These are phyloP conservation scores for Suhomyces yuchorum DNA, from an alignment of 1,139 yeast species.

Conservation along the genomic window DNA sequence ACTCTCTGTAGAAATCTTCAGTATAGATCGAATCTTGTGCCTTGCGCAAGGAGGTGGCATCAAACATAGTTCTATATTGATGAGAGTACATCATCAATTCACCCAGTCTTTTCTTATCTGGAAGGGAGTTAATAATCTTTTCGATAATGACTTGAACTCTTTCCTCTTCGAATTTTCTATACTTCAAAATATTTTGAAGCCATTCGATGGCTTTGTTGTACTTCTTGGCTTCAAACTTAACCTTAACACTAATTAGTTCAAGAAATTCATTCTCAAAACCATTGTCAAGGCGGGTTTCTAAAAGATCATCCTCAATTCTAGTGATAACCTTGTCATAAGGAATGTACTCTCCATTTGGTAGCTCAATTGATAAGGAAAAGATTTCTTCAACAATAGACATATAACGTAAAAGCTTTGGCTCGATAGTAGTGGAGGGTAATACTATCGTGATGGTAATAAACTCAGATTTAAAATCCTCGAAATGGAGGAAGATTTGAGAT, in stretches of 20 bases:
- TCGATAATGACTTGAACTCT: conserved; percentile 74
- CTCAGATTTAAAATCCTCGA: conserved; percentile 78
- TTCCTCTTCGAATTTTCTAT: conserved; percentile 68
- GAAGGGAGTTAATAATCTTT: conserved; percentile 70
- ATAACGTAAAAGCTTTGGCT: conserved; percentile 61
- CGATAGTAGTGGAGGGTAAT: conserved; percentile 64
- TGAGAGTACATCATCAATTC: conserved; percentile 68
- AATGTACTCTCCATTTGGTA: conserved; percentile 56
- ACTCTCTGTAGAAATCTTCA: conserved; percentile 57
- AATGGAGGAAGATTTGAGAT: conserved; percentile 67
- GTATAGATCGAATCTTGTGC: conserved; percentile 67
- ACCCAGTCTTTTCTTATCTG: conserved; percentile 83
- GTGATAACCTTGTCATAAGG: conserved; percentile 77
- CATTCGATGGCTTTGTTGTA: conserved; percentile 74
- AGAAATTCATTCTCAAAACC: conserved; percentile 64
- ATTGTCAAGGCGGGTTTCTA: conserved; percentile 56
- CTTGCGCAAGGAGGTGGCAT: conserved; percentile 61
- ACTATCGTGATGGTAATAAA: conserved; percentile 73
- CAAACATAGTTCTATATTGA: conserved; percentile 53
- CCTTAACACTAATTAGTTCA: conserved; percentile 62
- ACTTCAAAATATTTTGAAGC: conserved; percentile 66
- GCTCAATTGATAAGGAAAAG: conserved; percentile 69
- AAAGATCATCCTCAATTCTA: conserved; percentile 70
- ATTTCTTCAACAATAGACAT: conserved; percentile 64
- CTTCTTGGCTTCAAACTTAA: conserved; percentile 63